Percentiles rank a stretch among this genome's conserved stretches.
These are phyloP conservation scores for Ophiostoma novo-ulmi DNA, from an alignment of 2,329 filamentous ascomycete species.

Conservation along the genomic window DNA sequence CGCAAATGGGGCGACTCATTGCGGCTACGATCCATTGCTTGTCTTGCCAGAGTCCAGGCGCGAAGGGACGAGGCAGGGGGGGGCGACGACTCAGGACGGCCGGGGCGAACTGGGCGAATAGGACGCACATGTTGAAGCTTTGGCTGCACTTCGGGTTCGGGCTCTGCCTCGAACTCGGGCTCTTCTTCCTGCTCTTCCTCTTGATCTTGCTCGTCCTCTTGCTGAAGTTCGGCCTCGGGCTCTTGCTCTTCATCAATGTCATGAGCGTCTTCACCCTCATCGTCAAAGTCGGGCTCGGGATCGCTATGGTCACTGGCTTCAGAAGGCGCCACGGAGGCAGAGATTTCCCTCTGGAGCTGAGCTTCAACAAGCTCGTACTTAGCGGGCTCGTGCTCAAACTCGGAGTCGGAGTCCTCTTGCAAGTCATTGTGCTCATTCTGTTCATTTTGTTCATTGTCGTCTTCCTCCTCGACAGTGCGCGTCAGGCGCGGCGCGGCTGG, in stretches of 20 bases:
- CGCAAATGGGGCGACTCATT: background rate
- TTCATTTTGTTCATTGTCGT: background rate
- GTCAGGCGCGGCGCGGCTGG: constrained; percentile 11
- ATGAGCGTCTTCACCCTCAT: background rate
- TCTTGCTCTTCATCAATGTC: background rate
- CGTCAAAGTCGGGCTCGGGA: background rate
- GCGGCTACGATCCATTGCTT: background rate
- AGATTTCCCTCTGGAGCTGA: background rate
- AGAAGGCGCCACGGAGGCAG: background rate
- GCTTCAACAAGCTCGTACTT: constrained; percentile 10
- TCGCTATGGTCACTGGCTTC: background rate
- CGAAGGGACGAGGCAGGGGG: background rate
- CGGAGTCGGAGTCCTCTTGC: constrained; percentile 9
- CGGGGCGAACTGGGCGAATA: background rate
- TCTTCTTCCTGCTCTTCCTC: background rate
- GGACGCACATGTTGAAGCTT: background rate
- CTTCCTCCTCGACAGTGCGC: constrained; percentile 8
- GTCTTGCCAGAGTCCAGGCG: background rate
- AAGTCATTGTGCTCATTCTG: background rate
- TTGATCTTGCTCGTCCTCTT: background rate
- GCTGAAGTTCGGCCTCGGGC: background rate
- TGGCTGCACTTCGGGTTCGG: background rate
- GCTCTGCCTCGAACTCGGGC: background rate
- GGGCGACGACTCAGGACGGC: background rate
- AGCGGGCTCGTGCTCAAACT: constrained; percentile 12